Conservation (phyloP, 2,329 filamentous ascomycete species). For the Teratosphaeria gauchensis region DNA sequence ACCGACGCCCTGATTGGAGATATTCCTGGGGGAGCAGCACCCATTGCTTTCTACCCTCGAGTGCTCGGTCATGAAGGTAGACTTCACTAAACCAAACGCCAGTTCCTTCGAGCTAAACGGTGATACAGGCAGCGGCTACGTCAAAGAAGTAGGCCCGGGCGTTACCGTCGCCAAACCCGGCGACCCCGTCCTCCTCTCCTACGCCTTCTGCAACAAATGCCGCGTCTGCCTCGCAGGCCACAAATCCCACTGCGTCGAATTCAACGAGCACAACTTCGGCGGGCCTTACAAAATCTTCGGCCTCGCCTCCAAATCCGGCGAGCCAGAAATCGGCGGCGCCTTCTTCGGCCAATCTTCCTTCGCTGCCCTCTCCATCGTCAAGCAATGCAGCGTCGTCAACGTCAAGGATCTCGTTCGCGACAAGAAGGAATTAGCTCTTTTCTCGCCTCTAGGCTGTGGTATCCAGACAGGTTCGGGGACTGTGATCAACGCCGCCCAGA, state of each 20-base stretch:
- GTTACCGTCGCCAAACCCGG: conserved; percentile 34
- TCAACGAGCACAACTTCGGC: conserved; percentile 38
- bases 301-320: conserved; percentile 11
- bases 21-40: conserved; percentile 22
- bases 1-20: conserved; percentile 43
- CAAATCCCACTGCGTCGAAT: conserved; percentile 41
- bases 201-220: conserved; percentile 39
- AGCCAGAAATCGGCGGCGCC: conserved; percentile 25
- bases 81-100: neutral
- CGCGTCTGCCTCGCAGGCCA: conserved; percentile 38
- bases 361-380: conserved; percentile 30
- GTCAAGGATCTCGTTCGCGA: conserved; percentile 28
- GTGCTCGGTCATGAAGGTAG: conserved; percentile 47
- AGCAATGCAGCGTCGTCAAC: conserved; percentile 33
- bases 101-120: neutral
- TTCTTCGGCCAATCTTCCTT: conserved; percentile 45
- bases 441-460: conserved; percentile 38
- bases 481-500: conserved; percentile 32
- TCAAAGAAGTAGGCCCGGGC: conserved; percentile 34
- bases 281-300: conserved; percentile 20
- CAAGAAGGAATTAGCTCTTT: conserved; percentile 33
- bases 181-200: conserved; percentile 41
- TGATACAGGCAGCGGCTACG: conserved; percentile 35
- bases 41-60: conserved; percentile 35
- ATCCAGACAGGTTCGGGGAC: conserved; percentile 38